A percentile compares a stretch with the other conserved stretches of the same genome.
phyloP scores from a whole-genome alignment of 2,329 filamentous ascomycete species.

The Hymenoscyphus fructigenus region DNA sequence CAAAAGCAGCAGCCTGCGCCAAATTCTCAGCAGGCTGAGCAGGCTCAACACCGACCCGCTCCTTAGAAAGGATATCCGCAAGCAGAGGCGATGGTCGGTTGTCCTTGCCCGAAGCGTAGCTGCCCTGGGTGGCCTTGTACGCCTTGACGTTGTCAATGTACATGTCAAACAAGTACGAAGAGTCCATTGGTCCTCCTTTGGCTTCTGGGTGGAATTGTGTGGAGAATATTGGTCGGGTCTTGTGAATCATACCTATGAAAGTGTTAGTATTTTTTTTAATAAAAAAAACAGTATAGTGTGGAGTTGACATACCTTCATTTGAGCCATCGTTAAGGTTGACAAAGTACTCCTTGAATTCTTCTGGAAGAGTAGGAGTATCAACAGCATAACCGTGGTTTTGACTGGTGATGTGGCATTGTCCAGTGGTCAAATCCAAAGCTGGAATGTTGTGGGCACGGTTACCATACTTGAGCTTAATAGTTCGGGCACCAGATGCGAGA shows the following conservation, averaged over 20 bases:
- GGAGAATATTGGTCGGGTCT: constrained; percentile 92
- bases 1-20: constrained; percentile 24
- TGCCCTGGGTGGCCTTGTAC: constrained; percentile 81
- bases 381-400: constrained; percentile 99
- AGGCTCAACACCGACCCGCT: constrained; percentile 78
- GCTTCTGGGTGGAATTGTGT: constrained; percentile 99
- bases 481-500: constrained; percentile 81
- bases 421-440: constrained; percentile 88
- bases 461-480: constrained; percentile 98
- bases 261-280: neutral
- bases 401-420: constrained; percentile 96
- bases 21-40: constrained; percentile 29
- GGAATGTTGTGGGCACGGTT: constrained; percentile 99
- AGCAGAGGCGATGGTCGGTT: constrained; percentile 85
- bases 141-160: constrained; percentile 86
- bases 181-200: constrained; percentile 95
- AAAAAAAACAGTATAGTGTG: too few species aligned
- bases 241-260: constrained; percentile 79
- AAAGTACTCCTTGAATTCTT: constrained; percentile 96
- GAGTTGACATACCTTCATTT: constrained; percentile 69
- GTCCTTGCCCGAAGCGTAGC: constrained; percentile 71
- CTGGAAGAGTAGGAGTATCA: constrained; percentile 76
- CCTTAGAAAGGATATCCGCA: constrained; percentile 88
- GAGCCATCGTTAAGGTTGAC: constrained; percentile 96
- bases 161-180: constrained; percentile 92